Evolutionary conservation across 2,329 filamentous ascomycete genomes (phyloP), one percentile per base, ranked within the genome.

Genomic region (Claviceps sp.): DNA sequence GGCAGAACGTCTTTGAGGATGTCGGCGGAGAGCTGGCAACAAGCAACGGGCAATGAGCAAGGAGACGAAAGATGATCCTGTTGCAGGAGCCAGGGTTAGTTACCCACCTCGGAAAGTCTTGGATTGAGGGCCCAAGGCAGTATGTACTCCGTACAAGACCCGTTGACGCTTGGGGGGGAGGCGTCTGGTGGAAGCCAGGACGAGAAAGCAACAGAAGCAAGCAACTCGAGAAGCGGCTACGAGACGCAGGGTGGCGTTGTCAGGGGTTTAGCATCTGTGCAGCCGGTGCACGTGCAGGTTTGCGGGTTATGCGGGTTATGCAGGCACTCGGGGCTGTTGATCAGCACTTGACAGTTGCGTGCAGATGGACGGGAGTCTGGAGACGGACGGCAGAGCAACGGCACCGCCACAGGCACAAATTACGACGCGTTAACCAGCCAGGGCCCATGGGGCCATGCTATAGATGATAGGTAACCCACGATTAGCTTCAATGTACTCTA

Each of bases 161-260:
- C 9, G 40, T 22, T 20, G 40, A 43, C 40, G 14, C 20, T 16
- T 44, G 22, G 20, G 16, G 44, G 23, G 44, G 37, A 11, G 43
- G 22, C 26, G 26, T 29, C 26, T 29, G 8, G 26, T 29, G 8
- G 26, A 29, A 9, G 26, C 26, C 26, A 29, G 3, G 8, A 29
- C 8, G 26, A 29, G 26, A 29, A 29, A 29, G 26, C 26, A 29
- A 9, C 26, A 29, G 26, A 29, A 29, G 26, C 26, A 29, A 29
- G 26, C 26, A 29, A 29, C 26, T 29, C 8, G 26, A 29, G 26
- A 29, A 29, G 26, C 26, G n/a, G 22, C 45, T 8, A 20, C 17
- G n/a, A 47, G 45, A n/a, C 45, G 20, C 45, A 47, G 45, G 20
- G 47, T 46, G 51, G 51, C 51, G 52, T 53, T 53, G 47, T 45